Evolutionary conservation across 805 yeast genomes (phyloP), one percentile per base, ranked within the genome.

Genomic region (Nakazawaea anatomiae): DNA sequence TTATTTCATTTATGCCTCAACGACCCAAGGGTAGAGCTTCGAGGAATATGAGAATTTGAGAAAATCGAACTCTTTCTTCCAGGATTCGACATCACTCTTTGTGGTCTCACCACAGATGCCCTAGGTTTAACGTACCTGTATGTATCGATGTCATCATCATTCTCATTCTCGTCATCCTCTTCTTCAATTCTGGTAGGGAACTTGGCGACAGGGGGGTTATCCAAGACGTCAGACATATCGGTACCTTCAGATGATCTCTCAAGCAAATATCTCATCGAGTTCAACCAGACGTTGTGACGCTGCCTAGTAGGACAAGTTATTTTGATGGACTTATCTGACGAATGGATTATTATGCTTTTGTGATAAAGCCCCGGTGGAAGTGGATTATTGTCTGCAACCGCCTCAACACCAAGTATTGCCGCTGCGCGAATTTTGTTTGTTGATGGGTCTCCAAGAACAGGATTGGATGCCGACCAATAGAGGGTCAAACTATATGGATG

Each of bases 401-500:
- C 82, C 60, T 86, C 87, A 34, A 91, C 94, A 7, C 83, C 77
- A 18, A 83, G 64, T 48, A 92, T 89, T 0, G 95, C 91, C 50
- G 89, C 82, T 11, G 94, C 90, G 57, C 83, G 80, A 4, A 95
- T 86, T 59, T 78, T 82, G 34, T 78, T 80, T 2, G 76, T 76
- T 0, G 83, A 70, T 8, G 89, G 87, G 57, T 86, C 84, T 4
- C 81, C 77, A 45, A 86, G 63, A 0, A 85, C 85, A 1, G 97
- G 97, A 60, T 87, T 88, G 10, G 82, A 75, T 5, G 79, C 75
- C 3, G 92, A 84, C 99, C 99, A 92, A 66, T 89, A 90, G 44
- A 92, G 72, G 0, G 96, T 89, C 72, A 89, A 70, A 7, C 94
- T 85, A 66, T 91, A 91, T 3, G 99, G 98, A 67, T 92, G 96